phyloP scores from a whole-genome alignment of 371 early-diverging fungal genomes.

The Mortierella sp. region DNA sequence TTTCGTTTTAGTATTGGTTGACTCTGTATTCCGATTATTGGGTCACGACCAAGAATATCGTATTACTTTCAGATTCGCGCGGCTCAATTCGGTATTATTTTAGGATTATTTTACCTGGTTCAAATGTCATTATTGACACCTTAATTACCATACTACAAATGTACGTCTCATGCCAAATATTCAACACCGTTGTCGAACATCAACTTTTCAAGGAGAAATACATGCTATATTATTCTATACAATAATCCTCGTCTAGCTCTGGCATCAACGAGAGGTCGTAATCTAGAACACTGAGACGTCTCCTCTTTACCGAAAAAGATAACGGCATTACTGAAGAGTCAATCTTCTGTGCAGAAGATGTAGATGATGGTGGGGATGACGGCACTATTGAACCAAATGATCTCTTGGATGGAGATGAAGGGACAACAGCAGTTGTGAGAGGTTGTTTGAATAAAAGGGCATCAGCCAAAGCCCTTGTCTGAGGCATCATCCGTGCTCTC shows the following conservation, averaged over 20 bases:
- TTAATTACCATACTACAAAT: too few species aligned
- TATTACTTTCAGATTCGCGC: too few species aligned
- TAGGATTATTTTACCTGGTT: too few species aligned
- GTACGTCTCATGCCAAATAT: too few species aligned
- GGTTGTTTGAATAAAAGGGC: not conserved
- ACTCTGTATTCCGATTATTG: too few species aligned
- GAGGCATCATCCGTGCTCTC: slow-evolving; percentile 6
- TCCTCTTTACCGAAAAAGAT: slow-evolving; percentile 3
- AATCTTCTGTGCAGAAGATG: not conserved
- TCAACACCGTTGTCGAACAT: too few species aligned
- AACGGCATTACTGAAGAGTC: not conserved
- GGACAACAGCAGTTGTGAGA: not conserved
- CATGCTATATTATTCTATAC: slow-evolving; percentile 2
- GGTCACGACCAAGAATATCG: too few species aligned
- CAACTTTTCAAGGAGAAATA: not conserved
- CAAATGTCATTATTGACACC: too few species aligned
- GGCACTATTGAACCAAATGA: not conserved
- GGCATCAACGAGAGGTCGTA: slow-evolving; percentile 3
- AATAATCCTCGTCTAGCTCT: slow-evolving; percentile 5
- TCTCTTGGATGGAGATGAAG: slow-evolving; percentile 8
- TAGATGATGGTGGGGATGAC: not conserved
- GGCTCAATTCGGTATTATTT: too few species aligned
- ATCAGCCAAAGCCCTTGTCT: slow-evolving; percentile 3
- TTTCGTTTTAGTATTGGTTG: too few species aligned
- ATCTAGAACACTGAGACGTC: not conserved